Conservation (phyloP, 306 rosid genomes). For the Mucuna pruriens region DNA sequence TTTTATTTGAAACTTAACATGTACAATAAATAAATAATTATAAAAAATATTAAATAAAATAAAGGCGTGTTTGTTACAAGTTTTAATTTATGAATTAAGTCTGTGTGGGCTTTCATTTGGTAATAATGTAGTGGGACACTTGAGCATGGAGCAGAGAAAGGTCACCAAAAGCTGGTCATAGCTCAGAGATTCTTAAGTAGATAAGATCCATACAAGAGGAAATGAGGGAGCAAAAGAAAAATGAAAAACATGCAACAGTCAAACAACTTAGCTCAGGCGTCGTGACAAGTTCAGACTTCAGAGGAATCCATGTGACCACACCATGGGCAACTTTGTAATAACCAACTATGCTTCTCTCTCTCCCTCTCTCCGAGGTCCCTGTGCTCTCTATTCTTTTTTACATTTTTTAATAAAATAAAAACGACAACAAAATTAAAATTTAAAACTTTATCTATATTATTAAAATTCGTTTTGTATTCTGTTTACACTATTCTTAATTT, state of each 20-base stretch:
- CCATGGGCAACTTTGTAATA: constrained; percentile 56
- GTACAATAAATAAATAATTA: too few species aligned
- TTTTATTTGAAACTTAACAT: too few species aligned
- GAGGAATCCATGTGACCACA: constrained; percentile 86
- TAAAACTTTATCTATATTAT: too few species aligned
- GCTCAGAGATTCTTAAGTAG: constrained; percentile 61
- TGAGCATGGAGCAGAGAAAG: constrained; percentile 51
- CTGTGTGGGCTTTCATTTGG: constrained; percentile 50
- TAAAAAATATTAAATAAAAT: too few species aligned
- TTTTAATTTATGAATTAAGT: not conserved
- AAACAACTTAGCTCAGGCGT: constrained; percentile 50
- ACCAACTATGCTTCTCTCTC: constrained; percentile 42
- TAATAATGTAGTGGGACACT: constrained; percentile 63
- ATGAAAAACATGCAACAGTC: not conserved
- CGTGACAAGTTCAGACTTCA: constrained; percentile 50
- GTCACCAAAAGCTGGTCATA: constrained; percentile 59
- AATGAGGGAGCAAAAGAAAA: not conserved
- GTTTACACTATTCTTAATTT: not conserved
- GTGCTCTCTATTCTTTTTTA: too few species aligned
- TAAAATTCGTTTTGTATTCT: not conserved
- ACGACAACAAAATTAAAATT: too few species aligned
- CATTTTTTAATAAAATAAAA: too few species aligned
- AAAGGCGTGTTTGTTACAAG: not conserved
- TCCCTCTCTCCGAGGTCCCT: constrained; percentile 33
- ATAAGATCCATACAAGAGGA: constrained; percentile 50